phyloP scores from a whole-genome alignment of 1,284 basidiomycete genomes.

The Ceratobasidium sp. region DNA sequence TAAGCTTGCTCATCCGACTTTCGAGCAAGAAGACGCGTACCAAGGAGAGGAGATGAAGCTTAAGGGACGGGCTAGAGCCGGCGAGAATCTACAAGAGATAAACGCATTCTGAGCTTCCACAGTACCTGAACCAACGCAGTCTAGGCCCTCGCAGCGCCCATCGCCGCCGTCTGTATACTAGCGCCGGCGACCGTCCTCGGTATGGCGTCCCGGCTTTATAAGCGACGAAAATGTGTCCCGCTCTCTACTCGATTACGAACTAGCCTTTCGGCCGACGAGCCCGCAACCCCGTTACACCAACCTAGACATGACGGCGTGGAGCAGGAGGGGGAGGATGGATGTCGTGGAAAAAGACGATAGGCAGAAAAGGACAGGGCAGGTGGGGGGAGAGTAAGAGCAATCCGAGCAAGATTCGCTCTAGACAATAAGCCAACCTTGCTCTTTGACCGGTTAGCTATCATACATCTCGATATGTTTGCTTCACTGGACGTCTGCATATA shows the following conservation, averaged over 20 bases:
- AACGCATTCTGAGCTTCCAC: background rate
- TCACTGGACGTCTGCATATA: too few species aligned
- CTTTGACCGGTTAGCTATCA: too few species aligned
- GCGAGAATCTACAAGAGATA: too few species aligned
- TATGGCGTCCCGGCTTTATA: conserved; percentile 16
- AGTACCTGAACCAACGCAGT: background rate
- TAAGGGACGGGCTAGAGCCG: too few species aligned
- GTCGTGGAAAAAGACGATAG: conserved; percentile 1
- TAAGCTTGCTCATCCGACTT: too few species aligned
- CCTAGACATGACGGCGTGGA: background rate
- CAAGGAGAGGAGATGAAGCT: too few species aligned
- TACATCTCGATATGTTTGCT: too few species aligned
- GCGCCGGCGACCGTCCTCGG: background rate
- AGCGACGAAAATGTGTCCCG: background rate
- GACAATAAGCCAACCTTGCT: background rate
- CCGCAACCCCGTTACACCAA: background rate
- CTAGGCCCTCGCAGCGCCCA: background rate
- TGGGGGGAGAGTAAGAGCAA: background rate
- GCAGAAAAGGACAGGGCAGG: background rate
- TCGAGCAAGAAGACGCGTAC: too few species aligned
- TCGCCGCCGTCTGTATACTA: background rate
- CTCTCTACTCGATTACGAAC: background rate
- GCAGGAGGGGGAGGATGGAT: background rate
- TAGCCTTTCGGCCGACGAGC: background rate
- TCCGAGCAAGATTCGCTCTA: conserved; percentile 21